Percentiles rank a stretch among this genome's conserved stretches.
These are phyloP conservation scores for Aphanomyces cochlioides DNA, from an alignment of 352 stramenopile species.

Conservation along the genomic window DNA sequence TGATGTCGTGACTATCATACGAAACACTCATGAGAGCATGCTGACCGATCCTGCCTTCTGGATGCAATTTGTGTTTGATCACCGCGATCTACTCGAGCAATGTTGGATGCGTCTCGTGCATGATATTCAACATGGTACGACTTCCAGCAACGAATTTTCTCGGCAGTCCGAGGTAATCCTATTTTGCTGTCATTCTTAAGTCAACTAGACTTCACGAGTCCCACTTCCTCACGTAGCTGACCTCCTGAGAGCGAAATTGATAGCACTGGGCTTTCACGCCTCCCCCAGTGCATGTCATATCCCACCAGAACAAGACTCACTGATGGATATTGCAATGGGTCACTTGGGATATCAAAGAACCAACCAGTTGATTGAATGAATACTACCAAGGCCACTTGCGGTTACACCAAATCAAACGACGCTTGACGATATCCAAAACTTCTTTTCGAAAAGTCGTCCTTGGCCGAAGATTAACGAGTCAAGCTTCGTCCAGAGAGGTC, in stretches of 20 bases:
- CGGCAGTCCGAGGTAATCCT: too few species aligned
- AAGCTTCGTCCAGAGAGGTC: not conserved
- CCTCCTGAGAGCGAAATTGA: not conserved
- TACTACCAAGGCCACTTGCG: too few species aligned
- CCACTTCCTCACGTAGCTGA: constrained; percentile 9
- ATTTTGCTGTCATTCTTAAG: too few species aligned
- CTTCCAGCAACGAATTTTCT: too few species aligned
- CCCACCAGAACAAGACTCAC: not conserved
- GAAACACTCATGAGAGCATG: not conserved
- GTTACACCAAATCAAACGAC: too few species aligned
- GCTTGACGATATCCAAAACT: too few species aligned
- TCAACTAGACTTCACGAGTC: not conserved
- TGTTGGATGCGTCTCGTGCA: constrained; percentile 21
- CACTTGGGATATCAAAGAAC: not conserved
- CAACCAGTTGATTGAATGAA: not conserved
- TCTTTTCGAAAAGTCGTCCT: too few species aligned
- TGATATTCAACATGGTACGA: constrained; percentile 14
- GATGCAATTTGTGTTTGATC: constrained; percentile 19
- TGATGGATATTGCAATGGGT: too few species aligned
- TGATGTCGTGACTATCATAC: constrained; percentile 1
- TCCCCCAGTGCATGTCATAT: not conserved
- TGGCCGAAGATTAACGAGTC: too few species aligned
- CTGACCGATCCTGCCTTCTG: not conserved
- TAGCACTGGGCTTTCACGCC: not conserved
- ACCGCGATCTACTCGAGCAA: constrained; percentile 13